Conservation (phyloP, 2,329 filamentous ascomycete genomes). For the Dactylellina cionopaga region DNA sequence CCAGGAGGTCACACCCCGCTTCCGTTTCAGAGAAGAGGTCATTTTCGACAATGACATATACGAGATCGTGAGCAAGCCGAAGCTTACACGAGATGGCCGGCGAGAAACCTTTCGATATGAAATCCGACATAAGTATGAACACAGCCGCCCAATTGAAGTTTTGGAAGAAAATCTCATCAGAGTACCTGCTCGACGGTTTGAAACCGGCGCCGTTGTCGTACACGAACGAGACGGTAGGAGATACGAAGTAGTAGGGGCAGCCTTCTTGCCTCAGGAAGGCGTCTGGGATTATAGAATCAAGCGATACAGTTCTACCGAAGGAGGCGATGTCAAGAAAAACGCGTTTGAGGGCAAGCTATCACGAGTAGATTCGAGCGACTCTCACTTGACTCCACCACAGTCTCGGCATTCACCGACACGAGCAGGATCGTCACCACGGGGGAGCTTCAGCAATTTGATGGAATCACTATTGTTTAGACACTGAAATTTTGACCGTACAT, state of each 20-base stretch:
- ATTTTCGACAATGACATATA: conserved; percentile 46
- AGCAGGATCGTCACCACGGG: conserved; percentile 19
- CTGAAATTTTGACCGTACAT: neutral
- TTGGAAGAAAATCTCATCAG: conserved; percentile 22
- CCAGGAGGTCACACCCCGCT: conserved; percentile 31
- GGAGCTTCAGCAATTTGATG: conserved; percentile 38
- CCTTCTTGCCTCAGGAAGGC: conserved; percentile 35
- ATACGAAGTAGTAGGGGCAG: conserved; percentile 29
- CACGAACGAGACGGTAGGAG: conserved; percentile 23
- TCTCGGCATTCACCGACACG: conserved; percentile 26
- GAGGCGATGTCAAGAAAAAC: conserved; percentile 22
- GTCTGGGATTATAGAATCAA: conserved; percentile 44
- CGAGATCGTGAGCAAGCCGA: conserved; percentile 35
- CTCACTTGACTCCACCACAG: conserved; percentile 34
- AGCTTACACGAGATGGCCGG: conserved; percentile 11
- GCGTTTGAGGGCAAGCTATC: conserved; percentile 27
- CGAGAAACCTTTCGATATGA: conserved; percentile 30
- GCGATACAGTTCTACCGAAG: conserved; percentile 18
- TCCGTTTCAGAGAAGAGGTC: conserved; percentile 40
- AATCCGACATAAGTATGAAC: conserved; percentile 28
- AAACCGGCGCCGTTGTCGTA: conserved; percentile 28
- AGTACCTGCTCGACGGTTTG: conserved; percentile 24
- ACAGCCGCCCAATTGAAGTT: neutral
- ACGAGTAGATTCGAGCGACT: conserved; percentile 27
- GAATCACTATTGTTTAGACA: conserved; percentile 35